Evolutionary conservation across 2,329 filamentous ascomycete species (phyloP), one percentile per base, ranked within the genome.

Genomic region (Botrytis cinerea): DNA sequence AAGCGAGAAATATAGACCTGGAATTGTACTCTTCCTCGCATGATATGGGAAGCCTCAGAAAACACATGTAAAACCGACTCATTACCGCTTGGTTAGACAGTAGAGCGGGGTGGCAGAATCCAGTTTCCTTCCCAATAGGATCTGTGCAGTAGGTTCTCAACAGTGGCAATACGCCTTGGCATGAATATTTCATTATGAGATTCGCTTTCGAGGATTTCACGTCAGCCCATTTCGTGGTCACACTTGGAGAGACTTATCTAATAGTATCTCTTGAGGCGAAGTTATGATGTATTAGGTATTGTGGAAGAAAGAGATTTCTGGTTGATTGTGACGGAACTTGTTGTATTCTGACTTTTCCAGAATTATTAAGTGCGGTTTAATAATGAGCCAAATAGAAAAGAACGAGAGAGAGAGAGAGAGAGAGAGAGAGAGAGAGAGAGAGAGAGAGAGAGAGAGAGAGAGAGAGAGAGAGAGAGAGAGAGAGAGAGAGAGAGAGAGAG

Each of bases 41-140:
- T 14, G 22, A 51, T 14, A 51, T 4, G 25, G 48, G 4, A 25
- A n/a, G 48, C 48, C 4, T 51, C 48, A 51, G 22, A 51, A 12
- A n/a, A 12, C 12, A 51, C 48, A 51, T 14, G 12, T 51, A 16
- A n/a, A 51, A n/a, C 6, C 6, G 25, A 51, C 4, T n/a, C 48
- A n/a, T n/a, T n/a, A 1, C 10, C 2, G 25, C 10, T n/a, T n/a
- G 48, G 2, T 14, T 9, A 51, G 0, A 51, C 2, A 51, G 4
- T 1, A 10, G 25, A 51, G 22, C 22, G 25, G 25, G 48, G 14
- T 14, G 48, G 14, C 4, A 51, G 12, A 51, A 4, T 6, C 25
- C 22, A n/a, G 25, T 12, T n/a, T 51, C 14, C 10, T 22, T 25
- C n/a, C 48, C 25, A 51, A 14, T 12, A 51, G n/a, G 10, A 5